Evolutionary conservation across 441 rosid genomes (phyloP), one percentile per base, ranked within the genome.

Genomic region (Rhodomyrtus psidioides): DNA sequence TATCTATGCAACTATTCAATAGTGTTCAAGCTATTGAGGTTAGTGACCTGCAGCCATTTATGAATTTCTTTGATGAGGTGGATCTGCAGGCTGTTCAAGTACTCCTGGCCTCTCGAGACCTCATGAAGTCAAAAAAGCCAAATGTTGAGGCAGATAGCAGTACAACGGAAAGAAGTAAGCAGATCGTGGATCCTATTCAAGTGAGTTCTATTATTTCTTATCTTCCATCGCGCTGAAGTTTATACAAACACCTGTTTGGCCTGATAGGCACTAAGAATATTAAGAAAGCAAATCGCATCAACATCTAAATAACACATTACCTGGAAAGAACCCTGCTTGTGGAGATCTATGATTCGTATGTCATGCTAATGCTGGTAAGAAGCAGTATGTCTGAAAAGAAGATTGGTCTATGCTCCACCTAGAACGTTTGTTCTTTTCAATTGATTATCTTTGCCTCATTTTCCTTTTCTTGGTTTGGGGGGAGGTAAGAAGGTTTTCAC

Each of bases 1-100:
- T 70, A 39, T n/a, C 79, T 70, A 70, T 39, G 21, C 49, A 39
- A 39, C 79, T 70, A 10, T 39, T 39, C 46, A 44, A 44, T 39
- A 70, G 51, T 39, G 79, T 21, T 70, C 79, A 39, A 39, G 49
- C 79, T 70, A 70, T 70, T 13, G 7, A 39, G n/a, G 7, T 39
- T 70, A 70, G 79, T 70, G n/a, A 39, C n/a, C 51, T 70, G 9
- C n/a, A 70, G 79, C n/a, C 49, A 39, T 39, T 21, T 70, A 70
- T 70, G 49, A 70, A 70, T 21, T 28, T 51, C 59, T 53, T 82
- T 58, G 19, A 84, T 62, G 54, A 7, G 55, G 24, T 55, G 86
- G 81, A 82, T 55, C 54, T 86, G 84, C 92, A 97, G 98, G 98
- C 98, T 53, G 97, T 95, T 91, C 92, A 92, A 89, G 88, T 94